These are phyloP conservation scores for Naganishia albida DNA, from an alignment of 1,284 basidiomycete genomes.

Conservation along the genomic window DNA sequence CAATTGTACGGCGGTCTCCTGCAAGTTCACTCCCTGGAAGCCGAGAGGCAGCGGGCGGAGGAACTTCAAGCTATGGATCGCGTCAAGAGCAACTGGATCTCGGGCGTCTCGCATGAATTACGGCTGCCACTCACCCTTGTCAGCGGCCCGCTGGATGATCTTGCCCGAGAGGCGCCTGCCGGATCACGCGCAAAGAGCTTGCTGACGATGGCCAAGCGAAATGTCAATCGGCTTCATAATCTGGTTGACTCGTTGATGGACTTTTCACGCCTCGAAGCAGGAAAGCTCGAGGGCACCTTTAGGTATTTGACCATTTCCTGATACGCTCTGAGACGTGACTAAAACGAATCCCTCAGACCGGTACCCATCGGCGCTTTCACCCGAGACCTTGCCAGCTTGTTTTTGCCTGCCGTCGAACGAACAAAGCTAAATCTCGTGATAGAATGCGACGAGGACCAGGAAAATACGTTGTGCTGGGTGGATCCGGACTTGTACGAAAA, in stretches of 20 bases:
- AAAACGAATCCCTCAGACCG: background rate
- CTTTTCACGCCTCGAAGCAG: constrained; percentile 50
- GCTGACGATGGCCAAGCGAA: constrained; percentile 46
- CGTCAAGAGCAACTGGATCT: constrained; percentile 33
- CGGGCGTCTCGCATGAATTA: constrained; percentile 31
- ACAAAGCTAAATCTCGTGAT: constrained; percentile 41
- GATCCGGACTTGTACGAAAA: constrained; percentile 36
- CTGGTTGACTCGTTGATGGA: constrained; percentile 54
- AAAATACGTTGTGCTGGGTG: constrained; percentile 1
- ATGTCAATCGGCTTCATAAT: constrained; percentile 47
- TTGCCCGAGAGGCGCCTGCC: constrained; percentile 34
- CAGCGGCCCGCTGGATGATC: constrained; percentile 45
- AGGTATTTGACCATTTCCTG: constrained; percentile 35
- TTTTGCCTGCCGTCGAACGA: constrained; percentile 37
- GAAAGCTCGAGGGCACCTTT: constrained; percentile 49
- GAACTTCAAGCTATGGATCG: constrained; percentile 43
- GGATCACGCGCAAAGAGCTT: constrained; percentile 29
- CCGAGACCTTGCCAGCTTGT: constrained; percentile 52
- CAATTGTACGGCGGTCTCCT: constrained; percentile 45
- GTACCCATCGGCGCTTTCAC: constrained; percentile 53
- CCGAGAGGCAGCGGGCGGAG: constrained; percentile 53
- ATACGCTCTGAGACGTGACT: background rate
- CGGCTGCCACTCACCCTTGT: constrained; percentile 39
- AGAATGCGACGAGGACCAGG: constrained; percentile 46
- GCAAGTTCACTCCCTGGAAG: constrained; percentile 48